These are phyloP conservation scores for Monosporascus sp. DNA, from an alignment of 2,329 filamentous ascomycete species.

Conservation along the genomic window DNA sequence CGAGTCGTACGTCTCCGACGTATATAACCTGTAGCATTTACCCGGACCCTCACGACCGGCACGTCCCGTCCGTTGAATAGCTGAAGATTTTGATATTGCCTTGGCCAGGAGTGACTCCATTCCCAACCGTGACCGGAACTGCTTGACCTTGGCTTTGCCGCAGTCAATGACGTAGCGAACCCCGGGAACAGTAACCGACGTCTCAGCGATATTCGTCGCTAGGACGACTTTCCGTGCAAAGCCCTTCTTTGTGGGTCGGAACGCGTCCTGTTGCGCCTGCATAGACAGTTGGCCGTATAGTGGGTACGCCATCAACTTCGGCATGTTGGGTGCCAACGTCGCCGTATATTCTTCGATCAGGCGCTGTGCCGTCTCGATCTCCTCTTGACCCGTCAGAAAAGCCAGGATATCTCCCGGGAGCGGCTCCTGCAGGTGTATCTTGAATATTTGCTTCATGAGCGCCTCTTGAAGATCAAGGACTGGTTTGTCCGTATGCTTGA, in stretches of 20 bases:
- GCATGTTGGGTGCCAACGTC: conserved; percentile 68
- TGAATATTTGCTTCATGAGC: conserved; percentile 74
- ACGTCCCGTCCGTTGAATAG: conserved; percentile 84
- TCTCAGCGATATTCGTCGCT: conserved; percentile 97
- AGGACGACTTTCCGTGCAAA: conserved; percentile 83
- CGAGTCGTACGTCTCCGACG: conserved; percentile 65
- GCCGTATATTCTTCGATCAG: conserved; percentile 75
- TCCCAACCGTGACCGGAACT: conserved; percentile 77
- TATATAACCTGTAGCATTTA: conserved; percentile 86
- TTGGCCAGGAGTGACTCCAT: conserved; percentile 89
- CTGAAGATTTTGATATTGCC: conserved; percentile 87
- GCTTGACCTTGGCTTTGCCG: conserved; percentile 90
- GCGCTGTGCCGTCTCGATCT: conserved; percentile 76
- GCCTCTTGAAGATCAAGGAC: conserved; percentile 78
- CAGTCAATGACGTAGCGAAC: conserved; percentile 89
- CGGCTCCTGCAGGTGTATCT: conserved; percentile 80
- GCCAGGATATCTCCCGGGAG: conserved; percentile 92
- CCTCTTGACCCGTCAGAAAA: conserved; percentile 88
- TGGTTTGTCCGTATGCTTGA: conserved; percentile 66
- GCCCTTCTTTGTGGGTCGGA: conserved; percentile 65
- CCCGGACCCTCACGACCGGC: conserved; percentile 89
- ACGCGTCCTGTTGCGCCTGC: conserved; percentile 79
- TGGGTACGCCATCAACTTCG: conserved; percentile 67
- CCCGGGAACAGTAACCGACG: conserved; percentile 90
- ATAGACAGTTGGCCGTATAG: conserved; percentile 89